These are phyloP conservation scores for Populus tomentosa DNA, from an alignment of 441 rosid genomes.

Conservation along the genomic window DNA sequence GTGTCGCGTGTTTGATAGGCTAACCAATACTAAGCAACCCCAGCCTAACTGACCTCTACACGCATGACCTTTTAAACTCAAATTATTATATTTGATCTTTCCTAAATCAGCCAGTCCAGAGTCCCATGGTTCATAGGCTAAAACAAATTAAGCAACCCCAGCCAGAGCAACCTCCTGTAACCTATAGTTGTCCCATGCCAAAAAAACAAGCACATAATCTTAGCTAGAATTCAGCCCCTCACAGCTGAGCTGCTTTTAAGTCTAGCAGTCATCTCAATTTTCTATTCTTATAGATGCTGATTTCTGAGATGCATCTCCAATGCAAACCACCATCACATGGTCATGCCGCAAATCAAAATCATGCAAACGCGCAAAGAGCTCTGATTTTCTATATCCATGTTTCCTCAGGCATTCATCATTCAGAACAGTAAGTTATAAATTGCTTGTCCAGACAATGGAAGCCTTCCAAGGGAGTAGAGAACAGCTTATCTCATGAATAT, in stretches of 20 bases:
- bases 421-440: conserved; percentile 11
- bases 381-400: conserved; percentile 8
- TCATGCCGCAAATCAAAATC: conserved; percentile 21
- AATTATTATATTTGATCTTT: not conserved
- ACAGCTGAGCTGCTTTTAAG: conserved; percentile 16
- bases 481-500: not conserved
- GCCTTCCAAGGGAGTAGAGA: conserved; percentile 5
- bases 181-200: not conserved
- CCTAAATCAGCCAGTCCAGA: not conserved
- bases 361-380: conserved; percentile 22
- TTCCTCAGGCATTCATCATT: conserved; percentile 12
- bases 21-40: not conserved
- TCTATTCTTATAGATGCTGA: conserved; percentile 18
- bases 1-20: not conserved
- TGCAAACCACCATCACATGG: conserved; percentile 31
- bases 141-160: too few species aligned
- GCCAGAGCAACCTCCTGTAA: not conserved
- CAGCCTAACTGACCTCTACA: not conserved
- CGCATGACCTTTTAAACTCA: not conserved
- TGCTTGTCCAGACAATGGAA: conserved; percentile 6
- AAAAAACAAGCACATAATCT: not conserved
- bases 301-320: conserved; percentile 28
- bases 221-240: conserved; percentile 18
- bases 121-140: too few species aligned
- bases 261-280: conserved; percentile 25